A percentile compares a stretch with the other conserved stretches of the same genome.
Conservation (phyloP, 2,329 filamentous ascomycete species). For the Aspergillus japonicus region DNA sequence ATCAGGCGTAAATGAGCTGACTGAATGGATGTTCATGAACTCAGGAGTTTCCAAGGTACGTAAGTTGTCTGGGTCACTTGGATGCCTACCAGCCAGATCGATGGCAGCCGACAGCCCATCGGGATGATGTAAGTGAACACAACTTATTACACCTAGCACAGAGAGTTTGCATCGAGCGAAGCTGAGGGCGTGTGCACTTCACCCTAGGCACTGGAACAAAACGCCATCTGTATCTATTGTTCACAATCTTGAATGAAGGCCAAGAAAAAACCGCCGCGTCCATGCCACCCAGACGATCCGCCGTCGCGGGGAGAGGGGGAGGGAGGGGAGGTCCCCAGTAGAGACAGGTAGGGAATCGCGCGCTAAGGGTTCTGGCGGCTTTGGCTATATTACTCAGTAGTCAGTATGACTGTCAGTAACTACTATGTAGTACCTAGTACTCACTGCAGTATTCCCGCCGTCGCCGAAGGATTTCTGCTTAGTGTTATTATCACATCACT, state of each 20-base stretch:
- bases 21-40: conserved; percentile 10
- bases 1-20: conserved; percentile 14
- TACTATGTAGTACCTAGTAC: no score
- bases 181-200: no score
- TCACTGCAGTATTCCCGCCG: not conserved
- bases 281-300: conserved; percentile 9
- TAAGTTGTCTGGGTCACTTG: conserved; percentile 9
- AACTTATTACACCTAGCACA: not conserved
- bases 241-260: not conserved
- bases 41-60: conserved; percentile 15
- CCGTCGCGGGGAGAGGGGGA: conserved; percentile 11
- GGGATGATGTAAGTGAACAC: conserved; percentile 1
- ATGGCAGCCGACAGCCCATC: not conserved
- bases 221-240: no score
- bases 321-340: not conserved
- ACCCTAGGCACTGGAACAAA: not conserved
- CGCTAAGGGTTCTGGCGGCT: conserved; percentile 10
- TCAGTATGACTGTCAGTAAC: no score
- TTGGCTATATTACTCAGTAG: no score
- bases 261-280: conserved; percentile 6
- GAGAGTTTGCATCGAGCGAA: no score
- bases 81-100: conserved; percentile 2
- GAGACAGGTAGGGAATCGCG: conserved; percentile 1
- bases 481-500: conserved; percentile 13
- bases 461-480: conserved; percentile 4